Evolutionary conservation across 1,284 basidiomycete species (phyloP), one percentile per base, ranked within the genome.

Genomic region (Anthracocystis setariae): DNA sequence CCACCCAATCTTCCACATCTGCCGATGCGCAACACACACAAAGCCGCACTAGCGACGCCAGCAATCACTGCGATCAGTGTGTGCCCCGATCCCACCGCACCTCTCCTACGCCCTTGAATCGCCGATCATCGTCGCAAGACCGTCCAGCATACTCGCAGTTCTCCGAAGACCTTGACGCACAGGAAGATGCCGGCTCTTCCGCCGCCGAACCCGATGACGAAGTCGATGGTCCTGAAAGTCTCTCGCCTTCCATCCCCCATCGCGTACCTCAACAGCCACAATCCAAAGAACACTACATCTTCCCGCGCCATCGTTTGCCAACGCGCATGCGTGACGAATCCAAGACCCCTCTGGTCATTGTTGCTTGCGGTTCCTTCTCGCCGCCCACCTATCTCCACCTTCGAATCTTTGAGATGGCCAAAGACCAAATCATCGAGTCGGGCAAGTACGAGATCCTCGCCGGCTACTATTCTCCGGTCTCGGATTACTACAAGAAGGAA

Each of bases 391-490:
- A 87, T 67, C 84, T 87, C 32, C 86, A 87, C 67, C 73, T 87
- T 81, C 91, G 94, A 60, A 96, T 97, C 92, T 97, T 96, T 84
- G 94, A 96, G 84, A 96, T 97, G 94, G 94, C 94, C 58, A 92
- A 91, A 84, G 94, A 97, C 85, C 94, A 93, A 79, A 89, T 93
- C 60, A 88, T 93, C 52, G 94, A 96, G 81, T 92, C 92, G 77
- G 93, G 92, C 67, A 89, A 93, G 73, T 95, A 92, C 80, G 94
- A 96, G 85, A 90, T 97, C 76, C 87, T 96, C 76, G 94, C 92
- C 21, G 93, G 92, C 1, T 96, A 96, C 85, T 90, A 96, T 79
- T 94, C 92, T 79, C 94, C 94, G 35, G 94, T 97, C 8, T 79
- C 77, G 3, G 81, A 82, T 57, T 76, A 81, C 48, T 82, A 82